phyloP scores from a whole-genome alignment of 73 alveolate species.

The Blepharisma stoltei region DNA sequence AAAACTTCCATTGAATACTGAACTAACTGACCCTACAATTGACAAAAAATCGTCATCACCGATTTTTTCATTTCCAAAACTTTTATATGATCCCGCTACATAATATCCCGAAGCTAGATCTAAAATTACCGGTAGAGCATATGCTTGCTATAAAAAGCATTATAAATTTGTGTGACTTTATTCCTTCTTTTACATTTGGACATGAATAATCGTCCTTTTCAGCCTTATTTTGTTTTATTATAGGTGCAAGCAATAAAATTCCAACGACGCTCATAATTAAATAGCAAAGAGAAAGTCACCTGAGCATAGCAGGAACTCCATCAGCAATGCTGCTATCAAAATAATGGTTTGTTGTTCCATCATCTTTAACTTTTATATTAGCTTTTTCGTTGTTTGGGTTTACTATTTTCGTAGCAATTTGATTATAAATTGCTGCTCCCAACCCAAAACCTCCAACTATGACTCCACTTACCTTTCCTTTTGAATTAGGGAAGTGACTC shows the following conservation, averaged over 20 bases:
- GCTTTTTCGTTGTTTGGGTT: constrained; percentile 53
- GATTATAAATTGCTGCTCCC: constrained; percentile 34
- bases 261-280: constrained; percentile 25
- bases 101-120: constrained; percentile 37
- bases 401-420: constrained; percentile 45
- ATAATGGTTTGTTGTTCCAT: constrained; percentile 19
- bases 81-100: constrained; percentile 48
- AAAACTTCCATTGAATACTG: constrained; percentile 48
- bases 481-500: constrained; percentile 16
- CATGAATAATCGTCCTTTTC: constrained; percentile 7
- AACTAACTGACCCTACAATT: constrained; percentile 61
- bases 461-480: constrained; percentile 26
- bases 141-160: constrained; percentile 35
- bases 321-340: constrained; percentile 35
- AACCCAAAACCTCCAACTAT: constrained; percentile 5
- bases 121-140: neutral
- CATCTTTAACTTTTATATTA: constrained; percentile 29
- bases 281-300: constrained; percentile 38
- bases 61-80: constrained; percentile 35
- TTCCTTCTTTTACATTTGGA: constrained; percentile 19
- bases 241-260: constrained; percentile 29
- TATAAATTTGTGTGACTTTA: constrained; percentile 26
- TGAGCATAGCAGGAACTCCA: constrained; percentile 53
- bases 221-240: neutral
- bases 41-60: constrained; percentile 49